Base-by-base conservation (phyloP, 1,139 yeast species). In the Yamadazyma aaseri region DNA sequence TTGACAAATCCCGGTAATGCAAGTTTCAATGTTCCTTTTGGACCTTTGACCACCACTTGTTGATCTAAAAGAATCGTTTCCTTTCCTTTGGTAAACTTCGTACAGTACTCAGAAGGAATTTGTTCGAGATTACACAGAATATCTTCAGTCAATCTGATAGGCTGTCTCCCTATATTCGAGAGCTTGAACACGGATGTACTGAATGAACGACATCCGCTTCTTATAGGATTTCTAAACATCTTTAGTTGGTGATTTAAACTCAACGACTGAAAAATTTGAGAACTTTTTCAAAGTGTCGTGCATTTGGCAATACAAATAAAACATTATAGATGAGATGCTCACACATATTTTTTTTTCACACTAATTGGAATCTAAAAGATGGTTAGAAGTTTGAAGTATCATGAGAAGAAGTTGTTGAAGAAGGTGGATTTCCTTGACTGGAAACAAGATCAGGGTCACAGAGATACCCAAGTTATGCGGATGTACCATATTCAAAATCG, bases 401-500 rank as follows among this genome's bases (percentile, higher is more conserved):
- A 92, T 63, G 98, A 92, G 73, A 82, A 86, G 71, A 90, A 89
- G 65, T 78, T 92, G 55, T 77, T 92, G 53, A 90, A 86, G 70
- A 94, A 92, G 63, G 97, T 92, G 40, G 97, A 92, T 58, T 87
- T 94, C 67, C 85, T 89, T 36, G 95, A 92, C 60, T 94, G 97
- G 96, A 92, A 92, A 60, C 95, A 89, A 55, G 98, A 92, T 58
- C 83, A 83, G 40, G 90, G 94, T 24, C 98, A 94, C 58, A 71
- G 98, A 45, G 98, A 92, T 52, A 82, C 95, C 22, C 94, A 86
- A 58, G 95, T 94, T 28, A 92, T 92, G 95, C 75, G 94, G 51
- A 85, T 87, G 34, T 94, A 90, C 60, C 96, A 90, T 57, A 75
- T 94, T 34, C 96, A 87, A 53, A 85, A 90, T 58, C 77, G 98